These are phyloP conservation scores for Boletus rubescentipes DNA, from an alignment of 768 basidiomycete genomes.

Conservation along the genomic window DNA sequence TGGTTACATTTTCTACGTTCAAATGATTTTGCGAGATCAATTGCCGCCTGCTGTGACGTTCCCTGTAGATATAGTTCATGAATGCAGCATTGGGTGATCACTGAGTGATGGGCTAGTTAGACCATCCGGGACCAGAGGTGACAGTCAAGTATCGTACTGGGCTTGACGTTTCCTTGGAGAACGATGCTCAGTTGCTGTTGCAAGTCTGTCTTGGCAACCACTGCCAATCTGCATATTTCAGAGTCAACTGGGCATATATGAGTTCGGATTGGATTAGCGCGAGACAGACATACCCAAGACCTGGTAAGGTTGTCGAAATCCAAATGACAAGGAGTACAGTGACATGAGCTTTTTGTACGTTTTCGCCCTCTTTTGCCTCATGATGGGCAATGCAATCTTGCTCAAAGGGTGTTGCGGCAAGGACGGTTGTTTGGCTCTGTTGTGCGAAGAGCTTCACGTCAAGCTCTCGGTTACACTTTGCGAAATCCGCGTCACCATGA, in stretches of 20 bases:
- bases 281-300: slow-evolving; percentile 60
- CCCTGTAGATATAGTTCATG: slow-evolving; percentile 90
- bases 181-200: slow-evolving; percentile 71
- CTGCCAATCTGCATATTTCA: slow-evolving; percentile 71
- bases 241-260: slow-evolving; percentile 64
- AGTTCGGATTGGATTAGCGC: slow-evolving; percentile 1
- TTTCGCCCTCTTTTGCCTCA: slow-evolving; percentile 97
- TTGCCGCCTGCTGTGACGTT: slow-evolving; percentile 64
- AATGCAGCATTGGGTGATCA: slow-evolving; percentile 99
- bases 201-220: slow-evolving; percentile 72
- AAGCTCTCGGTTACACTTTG: not conserved
- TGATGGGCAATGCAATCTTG: slow-evolving; percentile 32
- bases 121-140: slow-evolving; percentile 4
- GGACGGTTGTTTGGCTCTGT: slow-evolving; percentile 27
- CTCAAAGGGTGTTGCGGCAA: fast-evolving
- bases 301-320: slow-evolving; percentile 93
- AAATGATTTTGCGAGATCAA: slow-evolving; percentile 90
- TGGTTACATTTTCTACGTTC: slow-evolving; percentile 96
- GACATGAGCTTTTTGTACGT: slow-evolving; percentile 93
- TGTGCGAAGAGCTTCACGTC: slow-evolving; percentile 9
- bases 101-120: slow-evolving; percentile 56
- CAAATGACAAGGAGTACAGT: slow-evolving; percentile 81
- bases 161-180: slow-evolving; percentile 86
- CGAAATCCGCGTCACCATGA: slow-evolving; percentile 14
- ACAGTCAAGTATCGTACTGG: slow-evolving; percentile 58